Evolutionary conservation across 1,139 yeast genomes (phyloP), one percentile per base, ranked within the genome.

Genomic region (Ogataea hybrid): DNA sequence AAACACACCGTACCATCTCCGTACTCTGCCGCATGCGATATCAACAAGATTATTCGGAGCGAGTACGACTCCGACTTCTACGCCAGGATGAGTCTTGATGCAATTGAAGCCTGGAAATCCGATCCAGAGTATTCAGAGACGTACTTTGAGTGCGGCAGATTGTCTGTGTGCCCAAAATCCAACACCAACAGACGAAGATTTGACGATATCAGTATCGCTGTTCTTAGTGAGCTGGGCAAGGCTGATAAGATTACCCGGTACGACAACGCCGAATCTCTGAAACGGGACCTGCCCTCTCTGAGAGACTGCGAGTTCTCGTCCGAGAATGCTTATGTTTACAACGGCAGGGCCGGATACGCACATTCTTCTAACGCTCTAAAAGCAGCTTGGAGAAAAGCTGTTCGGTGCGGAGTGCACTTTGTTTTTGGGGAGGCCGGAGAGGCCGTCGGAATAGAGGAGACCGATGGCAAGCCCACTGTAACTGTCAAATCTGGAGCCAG

Each of bases 1-100:
- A 61, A 64, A 12, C 63, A 61, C 43, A 58, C 64, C 15, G 65
- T 70, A 2, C 78, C 78, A 7, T 72, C 78, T 0, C 69, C 71
- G 0, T 60, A 69, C 58, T 68, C 77, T 3, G 79, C 78, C n/a
- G 72, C 75, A 6, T 65, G 64, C 40, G 78, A 73, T 50, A 59
- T 64, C 46, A 73, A 73, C 53, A 73, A 73, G 53, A 72, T 73
- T 41, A 65, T 73, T n/a, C 59, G 77, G 43, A 59, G 68, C 12
- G 75, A 70, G 45, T 71, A 71, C 44, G 54, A 62, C 16, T 69
- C 69, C 42, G 42, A 50, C 4, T 50, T 63, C 23, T 70, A 71
- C 47, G 58, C 73, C 3, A 58, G 58, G 41, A 40, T 73, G 44
- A 60, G 77, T 0, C 52, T 70, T 8, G 77, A 73, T 48, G 73